Base-by-base conservation (phyloP, 2,329 filamentous ascomycete species). In the Microdochium paspali region DNA sequence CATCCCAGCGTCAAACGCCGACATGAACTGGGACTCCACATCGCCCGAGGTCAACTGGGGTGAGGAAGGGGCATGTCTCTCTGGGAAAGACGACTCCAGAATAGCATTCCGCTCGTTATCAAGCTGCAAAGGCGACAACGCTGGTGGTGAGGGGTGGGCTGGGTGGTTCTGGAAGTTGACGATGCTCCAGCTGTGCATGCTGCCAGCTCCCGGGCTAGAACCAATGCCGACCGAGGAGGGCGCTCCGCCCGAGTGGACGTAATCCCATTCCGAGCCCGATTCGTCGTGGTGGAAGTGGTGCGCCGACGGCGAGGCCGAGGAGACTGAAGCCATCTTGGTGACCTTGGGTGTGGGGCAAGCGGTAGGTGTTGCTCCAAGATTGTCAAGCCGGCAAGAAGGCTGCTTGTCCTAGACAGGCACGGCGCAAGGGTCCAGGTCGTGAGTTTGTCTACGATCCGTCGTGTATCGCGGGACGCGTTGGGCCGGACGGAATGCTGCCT, bases 191-290 rank as follows among this genome's bases (percentile, higher is more conserved):
- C 75, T 74, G 31, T 67, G 69, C 53, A 79, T 58, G 50, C 75
- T 78, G 66, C 68, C 18, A 50, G 68, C 74, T 10, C 68, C 69
- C 4, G 76, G 75, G 51, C 76, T 77, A 24, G 71, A 67, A 18
- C 73, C 61, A 50, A 76, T 72, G 18, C 66, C 69, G 46, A 58
- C 56, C 23, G 60, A 58, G n/a, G 60, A 54, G 12, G 60, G 58
- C 42, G 58, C 60, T 7, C 45, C 47, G 46, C 24, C 42, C 21
- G 57, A 58, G 24, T 60, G 56, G 53, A 62, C 53, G 57, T 61
- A 56, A 46, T 63, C 59, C 61, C 59, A 61, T 10, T 56, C 55
- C 24, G 58, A 63, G 39, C 64, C 62, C 30, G 59, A 63, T 45
- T 61, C 59, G 43, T 55, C 51, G 40, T 51, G 55, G 20, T 49